A percentile compares a stretch with the other conserved stretches of the same genome.
phyloP scores from a whole-genome alignment of 768 basidiomycete species.

The Hortiboletus campestris region DNA sequence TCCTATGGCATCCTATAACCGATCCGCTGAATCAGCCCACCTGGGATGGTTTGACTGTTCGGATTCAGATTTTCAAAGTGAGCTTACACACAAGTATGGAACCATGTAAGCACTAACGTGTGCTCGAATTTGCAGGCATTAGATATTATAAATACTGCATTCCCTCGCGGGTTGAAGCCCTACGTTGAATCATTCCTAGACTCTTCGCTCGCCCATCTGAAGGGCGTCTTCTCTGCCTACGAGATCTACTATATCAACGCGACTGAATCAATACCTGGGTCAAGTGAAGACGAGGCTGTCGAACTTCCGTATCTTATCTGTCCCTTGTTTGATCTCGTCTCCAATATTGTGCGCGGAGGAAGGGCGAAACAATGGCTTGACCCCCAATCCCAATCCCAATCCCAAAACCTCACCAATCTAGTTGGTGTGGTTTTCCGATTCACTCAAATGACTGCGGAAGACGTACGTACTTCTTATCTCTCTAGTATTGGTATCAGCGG shows the following conservation, averaged over 20 bases:
- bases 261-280: conserved; percentile 52
- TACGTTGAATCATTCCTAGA: conserved; percentile 62
- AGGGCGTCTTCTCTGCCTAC: conserved; percentile 57
- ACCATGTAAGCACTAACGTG: not conserved
- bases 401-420: conserved; percentile 45
- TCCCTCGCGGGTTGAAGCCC: conserved; percentile 68
- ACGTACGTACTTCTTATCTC: conserved; percentile 49
- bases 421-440: conserved; percentile 62
- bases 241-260: conserved; percentile 58
- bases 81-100: conserved; percentile 2
- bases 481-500: not conserved
- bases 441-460: conserved; percentile 86
- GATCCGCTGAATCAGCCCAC: conserved; percentile 58
- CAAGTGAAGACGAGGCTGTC: conserved; percentile 74
- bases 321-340: conserved; percentile 78
- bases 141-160: conserved; percentile 75
- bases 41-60: conserved; percentile 82
- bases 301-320: conserved; percentile 76
- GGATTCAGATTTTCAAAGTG: conserved; percentile 86
- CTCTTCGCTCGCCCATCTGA: conserved; percentile 58
- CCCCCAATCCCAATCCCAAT: conserved; percentile 25
- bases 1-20: conserved; percentile 60
- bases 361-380: conserved; percentile 66
- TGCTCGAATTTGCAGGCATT: conserved; percentile 55
- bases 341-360: conserved; percentile 61